These are phyloP conservation scores for Colletotrichum navitas DNA, from an alignment of 2,329 filamentous ascomycete species.

Conservation along the genomic window DNA sequence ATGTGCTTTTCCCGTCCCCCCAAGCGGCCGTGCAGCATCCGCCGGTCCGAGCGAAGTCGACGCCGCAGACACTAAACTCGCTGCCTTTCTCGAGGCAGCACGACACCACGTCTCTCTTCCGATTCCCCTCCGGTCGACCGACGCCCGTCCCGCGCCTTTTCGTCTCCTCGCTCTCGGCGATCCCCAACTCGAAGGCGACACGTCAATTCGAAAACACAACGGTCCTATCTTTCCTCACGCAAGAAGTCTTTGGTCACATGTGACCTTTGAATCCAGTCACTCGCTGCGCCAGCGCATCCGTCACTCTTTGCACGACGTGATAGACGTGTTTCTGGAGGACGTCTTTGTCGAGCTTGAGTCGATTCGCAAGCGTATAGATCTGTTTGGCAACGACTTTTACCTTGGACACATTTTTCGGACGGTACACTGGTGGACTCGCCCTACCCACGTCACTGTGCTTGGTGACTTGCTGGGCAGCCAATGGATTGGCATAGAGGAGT, in stretches of 20 bases:
- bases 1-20: conserved; percentile 81
- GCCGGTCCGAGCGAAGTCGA: conserved; percentile 34
- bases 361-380: conserved; percentile 83
- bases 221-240: conserved; percentile 67
- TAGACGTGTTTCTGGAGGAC: conserved; percentile 76
- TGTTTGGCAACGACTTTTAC: conserved; percentile 95
- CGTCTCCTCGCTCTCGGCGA: conserved; percentile 90
- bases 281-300: conserved; percentile 66
- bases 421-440: conserved; percentile 84
- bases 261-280: conserved; percentile 61
- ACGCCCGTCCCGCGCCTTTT: conserved; percentile 74
- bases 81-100: conserved; percentile 56
- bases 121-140: conserved; percentile 45
- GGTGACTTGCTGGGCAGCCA: conserved; percentile 95
- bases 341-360: conserved; percentile 75
- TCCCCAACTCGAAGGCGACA: conserved; percentile 93
- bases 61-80: conserved; percentile 37
- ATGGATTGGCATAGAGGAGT: conserved; percentile 91
- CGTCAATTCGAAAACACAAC: conserved; percentile 76
- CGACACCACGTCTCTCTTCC: conserved; percentile 47
- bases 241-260: conserved; percentile 59
- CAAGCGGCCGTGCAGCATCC: conserved; percentile 40
- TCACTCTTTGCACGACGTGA: conserved; percentile 67
- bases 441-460: conserved; percentile 89
- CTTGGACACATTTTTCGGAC: conserved; percentile 92